Percentiles rank a stretch among this genome's conserved stretches.
Conservation (phyloP, 2,329 filamentous ascomycete genomes). For the Claviceps digitariae region DNA sequence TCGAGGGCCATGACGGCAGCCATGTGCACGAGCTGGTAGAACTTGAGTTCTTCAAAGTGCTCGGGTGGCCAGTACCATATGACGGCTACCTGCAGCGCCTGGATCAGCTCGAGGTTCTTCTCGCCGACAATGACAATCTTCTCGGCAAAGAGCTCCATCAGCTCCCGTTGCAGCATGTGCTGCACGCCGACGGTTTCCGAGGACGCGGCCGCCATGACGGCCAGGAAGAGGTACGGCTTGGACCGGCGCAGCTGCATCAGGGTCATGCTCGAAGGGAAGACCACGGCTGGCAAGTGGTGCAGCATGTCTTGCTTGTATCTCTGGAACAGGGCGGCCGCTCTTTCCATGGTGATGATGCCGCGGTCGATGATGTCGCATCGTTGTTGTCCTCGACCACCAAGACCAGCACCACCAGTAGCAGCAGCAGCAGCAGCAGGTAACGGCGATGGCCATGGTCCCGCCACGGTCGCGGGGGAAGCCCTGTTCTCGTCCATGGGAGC, state of each 20-base stretch:
- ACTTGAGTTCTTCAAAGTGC: constrained; percentile 74
- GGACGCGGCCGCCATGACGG: constrained; percentile 53
- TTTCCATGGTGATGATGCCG: constrained; percentile 41
- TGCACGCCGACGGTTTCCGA: constrained; percentile 45
- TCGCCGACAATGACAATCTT: constrained; percentile 61
- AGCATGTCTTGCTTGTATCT: constrained; percentile 48
- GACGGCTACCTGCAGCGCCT: constrained; percentile 61
- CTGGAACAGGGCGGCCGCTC: constrained; percentile 40
- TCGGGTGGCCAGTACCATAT: constrained; percentile 80
- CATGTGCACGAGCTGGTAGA: constrained; percentile 76
- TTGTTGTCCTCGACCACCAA: background rate
- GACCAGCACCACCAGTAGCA: no score
- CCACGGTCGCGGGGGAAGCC: background rate
- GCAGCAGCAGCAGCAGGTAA: background rate
- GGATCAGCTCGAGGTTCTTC: constrained; percentile 72
- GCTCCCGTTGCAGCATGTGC: constrained; percentile 48
- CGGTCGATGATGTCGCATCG: constrained; percentile 40
- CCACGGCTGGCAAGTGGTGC: constrained; percentile 47
- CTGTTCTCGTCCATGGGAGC: background rate
- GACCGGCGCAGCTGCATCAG: constrained; percentile 40
- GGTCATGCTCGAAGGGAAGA: constrained; percentile 41
- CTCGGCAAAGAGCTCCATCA: constrained; percentile 62
- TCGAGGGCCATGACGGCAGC: constrained; percentile 31
- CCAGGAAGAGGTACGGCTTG: constrained; percentile 56
- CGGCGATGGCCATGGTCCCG: constrained; percentile 1